These are phyloP conservation scores for Gyrodon lividus DNA, from an alignment of 768 basidiomycete species.

Conservation along the genomic window DNA sequence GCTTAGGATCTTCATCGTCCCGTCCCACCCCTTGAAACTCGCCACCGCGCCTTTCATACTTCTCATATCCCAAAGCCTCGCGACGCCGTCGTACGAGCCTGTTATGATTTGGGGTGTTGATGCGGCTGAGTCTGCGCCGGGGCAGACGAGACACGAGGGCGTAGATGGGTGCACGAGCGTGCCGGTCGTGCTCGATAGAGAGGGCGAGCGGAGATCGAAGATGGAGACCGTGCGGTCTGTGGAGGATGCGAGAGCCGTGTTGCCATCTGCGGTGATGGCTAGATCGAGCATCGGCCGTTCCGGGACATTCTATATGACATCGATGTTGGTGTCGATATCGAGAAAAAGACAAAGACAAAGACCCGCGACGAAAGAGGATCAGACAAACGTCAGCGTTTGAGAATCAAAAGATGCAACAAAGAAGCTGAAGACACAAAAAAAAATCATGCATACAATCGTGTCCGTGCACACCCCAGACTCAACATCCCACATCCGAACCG, in stretches of 20 bases:
- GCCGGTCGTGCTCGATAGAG: slow-evolving; percentile 36
- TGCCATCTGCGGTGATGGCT: slow-evolving; percentile 43
- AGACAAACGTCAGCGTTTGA: not conserved
- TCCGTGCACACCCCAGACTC: slow-evolving; percentile 69
- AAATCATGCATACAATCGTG: slow-evolving; percentile 57
- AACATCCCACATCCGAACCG: slow-evolving; percentile 84
- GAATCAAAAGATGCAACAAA: not conserved
- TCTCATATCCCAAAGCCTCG: slow-evolving; percentile 76
- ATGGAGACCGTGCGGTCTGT: slow-evolving; percentile 73
- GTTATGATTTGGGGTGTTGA: slow-evolving; percentile 55
- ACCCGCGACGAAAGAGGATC: not conserved
- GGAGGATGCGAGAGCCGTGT: slow-evolving; percentile 57
- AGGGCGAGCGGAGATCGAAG: slow-evolving; percentile 60
- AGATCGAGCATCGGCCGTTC: slow-evolving; percentile 77
- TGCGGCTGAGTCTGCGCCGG: not conserved
- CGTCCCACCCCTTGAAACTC: slow-evolving; percentile 61
- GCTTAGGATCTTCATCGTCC: slow-evolving; percentile 54
- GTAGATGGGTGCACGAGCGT: slow-evolving; percentile 62
- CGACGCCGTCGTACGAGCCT: slow-evolving; percentile 77
- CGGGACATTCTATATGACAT: slow-evolving; percentile 49
- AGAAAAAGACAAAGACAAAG: not conserved
- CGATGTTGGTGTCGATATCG: not conserved
- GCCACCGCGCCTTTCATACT: slow-evolving; percentile 65
- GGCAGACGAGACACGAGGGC: slow-evolving; percentile 57
- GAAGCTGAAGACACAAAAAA: not conserved